Percentiles rank a stretch among this genome's conserved stretches.
Evolutionary conservation across 2,329 filamentous ascomycete genomes (phyloP).

Genomic region (Chrysosporium queenslandicum): DNA sequence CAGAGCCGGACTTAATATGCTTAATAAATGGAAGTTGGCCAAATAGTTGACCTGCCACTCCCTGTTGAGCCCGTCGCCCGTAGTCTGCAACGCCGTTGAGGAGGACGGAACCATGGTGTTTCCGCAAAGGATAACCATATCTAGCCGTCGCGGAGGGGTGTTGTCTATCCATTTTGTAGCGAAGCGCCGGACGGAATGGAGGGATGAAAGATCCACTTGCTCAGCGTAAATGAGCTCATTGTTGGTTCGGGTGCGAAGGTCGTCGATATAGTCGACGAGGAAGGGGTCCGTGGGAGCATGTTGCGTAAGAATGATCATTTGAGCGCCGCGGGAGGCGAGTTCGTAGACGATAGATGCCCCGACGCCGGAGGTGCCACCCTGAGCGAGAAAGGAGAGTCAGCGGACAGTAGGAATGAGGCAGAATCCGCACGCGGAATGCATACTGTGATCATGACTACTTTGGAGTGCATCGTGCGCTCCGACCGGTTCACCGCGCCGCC

Average conservation of each 20-base stretch:
- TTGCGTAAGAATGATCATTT: conserved; percentile 81
- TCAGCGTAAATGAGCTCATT: conserved; percentile 93
- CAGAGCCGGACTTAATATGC: conserved; percentile 81
- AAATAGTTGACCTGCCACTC: conserved; percentile 95
- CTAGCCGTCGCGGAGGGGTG: conserved; percentile 72
- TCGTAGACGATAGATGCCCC: conserved; percentile 65
- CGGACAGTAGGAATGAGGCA: too few relatives aligned
- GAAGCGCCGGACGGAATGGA: conserved; percentile 86
- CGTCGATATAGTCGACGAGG: conserved; percentile 83
- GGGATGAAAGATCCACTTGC: conserved; percentile 75
- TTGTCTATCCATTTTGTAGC: conserved; percentile 98
- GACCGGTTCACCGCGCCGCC: conserved; percentile 63
- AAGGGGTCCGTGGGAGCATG: conserved; percentile 74
- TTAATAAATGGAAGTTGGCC: conserved; percentile 87
- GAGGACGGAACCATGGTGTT: conserved; percentile 62
- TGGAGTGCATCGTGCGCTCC: conserved; percentile 81
- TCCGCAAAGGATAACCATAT: conserved; percentile 83
- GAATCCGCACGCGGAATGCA: too few relatives aligned
- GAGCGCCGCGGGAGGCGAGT: conserved; percentile 72
- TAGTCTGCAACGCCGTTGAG: conserved; percentile 48
- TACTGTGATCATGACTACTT: conserved; percentile 86
- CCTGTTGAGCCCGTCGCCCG: conserved; percentile 70
- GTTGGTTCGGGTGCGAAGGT: conserved; percentile 62
- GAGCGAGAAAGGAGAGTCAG: background rate
- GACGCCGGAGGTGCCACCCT: conserved; percentile 87